Evolutionary conservation across 495 filamentous ascomycete species (phyloP).

Genomic region (Penicillium coffeae): DNA sequence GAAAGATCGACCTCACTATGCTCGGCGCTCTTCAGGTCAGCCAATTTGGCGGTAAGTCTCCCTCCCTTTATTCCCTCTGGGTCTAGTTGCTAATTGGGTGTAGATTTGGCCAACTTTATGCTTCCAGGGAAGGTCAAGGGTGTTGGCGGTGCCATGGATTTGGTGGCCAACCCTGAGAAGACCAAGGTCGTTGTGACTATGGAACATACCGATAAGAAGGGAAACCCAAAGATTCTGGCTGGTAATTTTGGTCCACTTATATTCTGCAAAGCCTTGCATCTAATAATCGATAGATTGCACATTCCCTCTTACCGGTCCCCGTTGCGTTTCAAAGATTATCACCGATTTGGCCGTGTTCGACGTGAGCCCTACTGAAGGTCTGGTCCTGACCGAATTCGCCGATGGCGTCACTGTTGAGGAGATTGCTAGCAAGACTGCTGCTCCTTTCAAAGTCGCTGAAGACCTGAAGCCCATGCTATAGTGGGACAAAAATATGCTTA

Average conservation of each 20-base stretch:
- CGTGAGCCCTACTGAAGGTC: conserved; percentile 70
- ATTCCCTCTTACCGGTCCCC: conserved; percentile 80
- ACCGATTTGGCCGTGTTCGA: conserved; percentile 87
- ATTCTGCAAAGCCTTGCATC: conserved; percentile 23
- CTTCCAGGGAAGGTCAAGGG: conserved; percentile 91
- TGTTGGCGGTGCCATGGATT: conserved; percentile 88
- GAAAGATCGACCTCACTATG: conserved; percentile 85
- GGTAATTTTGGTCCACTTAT: conserved; percentile 1
- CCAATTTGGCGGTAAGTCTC: conserved; percentile 65
- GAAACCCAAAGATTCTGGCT: conserved; percentile 75
- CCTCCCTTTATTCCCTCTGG: no score
- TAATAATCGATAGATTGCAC: conserved; percentile 53
- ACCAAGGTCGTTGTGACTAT: conserved; percentile 91
- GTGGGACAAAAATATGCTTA: conserved; percentile 1
- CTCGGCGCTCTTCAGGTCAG: conserved; percentile 87
- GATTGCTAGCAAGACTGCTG: conserved; percentile 80
- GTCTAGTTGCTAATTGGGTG: no score
- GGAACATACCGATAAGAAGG: conserved; percentile 88
- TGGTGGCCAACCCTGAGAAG: conserved; percentile 75
- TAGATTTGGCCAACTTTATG: conserved; percentile 57
- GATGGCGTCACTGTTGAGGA: conserved; percentile 81
- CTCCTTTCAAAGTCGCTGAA: conserved; percentile 72
- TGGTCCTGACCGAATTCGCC: conserved; percentile 77
- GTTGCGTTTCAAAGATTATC: conserved; percentile 83
- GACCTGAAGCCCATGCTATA: conserved; percentile 51